Evolutionary conservation across 768 basidiomycete species (phyloP).

Genomic region (Mycena kentingensis): DNA sequence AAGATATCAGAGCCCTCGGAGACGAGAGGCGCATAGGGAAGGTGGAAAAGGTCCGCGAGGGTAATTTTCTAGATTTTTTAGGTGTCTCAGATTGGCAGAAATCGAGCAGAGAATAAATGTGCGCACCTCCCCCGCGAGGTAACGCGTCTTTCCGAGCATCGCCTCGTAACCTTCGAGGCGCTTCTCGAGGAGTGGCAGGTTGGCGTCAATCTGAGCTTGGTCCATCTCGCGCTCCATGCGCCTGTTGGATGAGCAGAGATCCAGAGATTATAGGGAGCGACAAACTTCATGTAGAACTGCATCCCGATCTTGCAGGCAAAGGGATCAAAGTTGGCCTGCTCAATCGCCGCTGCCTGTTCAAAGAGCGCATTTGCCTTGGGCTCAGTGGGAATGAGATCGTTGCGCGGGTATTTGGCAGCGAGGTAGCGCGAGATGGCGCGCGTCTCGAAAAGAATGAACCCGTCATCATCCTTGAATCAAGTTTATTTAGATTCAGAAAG

Average conservation of each 20-base stretch:
- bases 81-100: neutral
- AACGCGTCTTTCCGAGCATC: conserved; percentile 44
- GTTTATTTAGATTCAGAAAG: neutral
- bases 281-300: conserved; percentile 1
- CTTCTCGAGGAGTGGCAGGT: conserved; percentile 27
- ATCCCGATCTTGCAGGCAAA: neutral
- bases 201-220: conserved; percentile 25
- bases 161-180: conserved; percentile 44
- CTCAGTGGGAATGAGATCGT: conserved; percentile 36
- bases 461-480: conserved; percentile 41
- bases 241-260: neutral
- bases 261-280: neutral
- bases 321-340: conserved; percentile 11
- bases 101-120: neutral
- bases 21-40: conserved; percentile 34
- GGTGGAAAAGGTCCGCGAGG: conserved; percentile 51
- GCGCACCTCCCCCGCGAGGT: conserved; percentile 43
- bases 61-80: conserved; percentile 31
- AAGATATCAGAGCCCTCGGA: neutral
- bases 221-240: conserved; percentile 27
- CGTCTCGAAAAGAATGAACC: conserved; percentile 48
- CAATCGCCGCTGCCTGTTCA: conserved; percentile 14
- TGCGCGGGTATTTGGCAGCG: conserved; percentile 38
- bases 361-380: conserved; percentile 30
- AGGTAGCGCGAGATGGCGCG: conserved; percentile 51